Base-by-base conservation (phyloP, 345 rosid genomes). In the Salix dunnii region DNA sequence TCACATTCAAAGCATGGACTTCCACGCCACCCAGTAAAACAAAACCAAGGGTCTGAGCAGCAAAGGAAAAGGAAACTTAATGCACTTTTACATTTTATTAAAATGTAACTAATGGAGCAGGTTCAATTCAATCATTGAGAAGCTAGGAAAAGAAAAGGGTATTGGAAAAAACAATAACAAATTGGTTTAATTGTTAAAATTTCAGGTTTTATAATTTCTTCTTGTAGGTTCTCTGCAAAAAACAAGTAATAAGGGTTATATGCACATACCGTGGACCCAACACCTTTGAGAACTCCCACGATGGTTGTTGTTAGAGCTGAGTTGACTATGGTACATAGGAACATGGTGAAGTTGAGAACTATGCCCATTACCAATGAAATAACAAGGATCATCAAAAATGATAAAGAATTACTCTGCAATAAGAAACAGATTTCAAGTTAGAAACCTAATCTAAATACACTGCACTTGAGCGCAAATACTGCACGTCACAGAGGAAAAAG, bases 221-320 rank as follows among this genome's bases (percentile, higher is more conserved):
- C 30, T 17, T 14, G 6, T 18, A 53, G 14, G 42, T 66, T 28
- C 64, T 71, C 60, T 28, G 53, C 25, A 61, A 61, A 25, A 67
- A 68, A 64, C 71, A 18, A 11, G n/a, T 38, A 42, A 11, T 3
- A 55, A 46, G 25, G 35, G 31, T 42, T 43, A 27, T 31, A 5
- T 35, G 53, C 43, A 89, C 97, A 73, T 82, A 95, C 97, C 80
- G 97, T 93, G 70, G 97, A 93, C 25, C 94, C 99, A 58, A 95
- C 98, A 68, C 99, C 99, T 86, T 95, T 95, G 78, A 93, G 98
- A 73, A 95, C 98, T 76, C 99, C 98, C 49, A 95, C 98, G 43
- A 95, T 95, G 74, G 99, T 95, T 51, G 99, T 95, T 68, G 99
- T 95, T 55, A 95, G 83, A 61, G 99, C 99, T 74, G 98, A 95